Conservation (phyloP, 106 monocot genomes). For the Apostasia ramifera region DNA sequence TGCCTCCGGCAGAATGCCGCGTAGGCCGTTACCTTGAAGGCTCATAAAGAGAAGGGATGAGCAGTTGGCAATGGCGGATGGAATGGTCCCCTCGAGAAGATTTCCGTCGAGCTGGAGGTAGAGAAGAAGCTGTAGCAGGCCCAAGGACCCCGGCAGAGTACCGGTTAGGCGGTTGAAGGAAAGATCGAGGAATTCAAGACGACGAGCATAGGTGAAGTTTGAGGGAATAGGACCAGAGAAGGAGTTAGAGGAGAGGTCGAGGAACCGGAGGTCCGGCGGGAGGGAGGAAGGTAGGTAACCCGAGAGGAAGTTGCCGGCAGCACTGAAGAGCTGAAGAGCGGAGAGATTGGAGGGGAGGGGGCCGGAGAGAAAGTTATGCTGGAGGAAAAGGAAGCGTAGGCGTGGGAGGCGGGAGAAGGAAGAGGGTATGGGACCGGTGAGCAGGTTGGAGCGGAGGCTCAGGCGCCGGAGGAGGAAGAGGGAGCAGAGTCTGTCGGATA, state of each 20-base stretch:
- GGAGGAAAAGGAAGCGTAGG: conserved; percentile 63
- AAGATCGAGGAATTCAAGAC: conserved; percentile 38
- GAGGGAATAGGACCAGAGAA: conserved; percentile 39
- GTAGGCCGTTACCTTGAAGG: conserved; percentile 41
- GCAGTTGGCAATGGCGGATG: conserved; percentile 53
- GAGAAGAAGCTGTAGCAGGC: conserved; percentile 18
- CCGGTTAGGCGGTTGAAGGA: conserved; percentile 47
- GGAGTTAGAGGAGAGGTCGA: conserved; percentile 69
- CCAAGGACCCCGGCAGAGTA: conserved; percentile 33
- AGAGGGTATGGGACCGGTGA: conserved; percentile 42
- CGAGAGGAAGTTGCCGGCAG: conserved; percentile 41
- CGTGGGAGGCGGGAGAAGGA: conserved; percentile 33
- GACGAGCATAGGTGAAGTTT: conserved; percentile 18
- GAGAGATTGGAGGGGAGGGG: conserved; percentile 37
- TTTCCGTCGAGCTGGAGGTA: conserved; percentile 64
- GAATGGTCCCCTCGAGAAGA: conserved; percentile 52
- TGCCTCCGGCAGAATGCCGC: conserved; percentile 51
- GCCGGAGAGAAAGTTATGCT: conserved; percentile 54
- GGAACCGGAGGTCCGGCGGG: conserved; percentile 31
- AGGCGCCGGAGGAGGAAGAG: conserved; percentile 43
- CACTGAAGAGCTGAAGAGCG: conserved; percentile 31
- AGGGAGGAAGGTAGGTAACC: conserved; percentile 36
- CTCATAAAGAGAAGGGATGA: conserved; percentile 51
- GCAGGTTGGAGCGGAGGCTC: conserved; percentile 53
- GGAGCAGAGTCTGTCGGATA: conserved; percentile 30